phyloP scores from a whole-genome alignment of 1,284 basidiomycete species.

The Blastosporella zonata region DNA sequence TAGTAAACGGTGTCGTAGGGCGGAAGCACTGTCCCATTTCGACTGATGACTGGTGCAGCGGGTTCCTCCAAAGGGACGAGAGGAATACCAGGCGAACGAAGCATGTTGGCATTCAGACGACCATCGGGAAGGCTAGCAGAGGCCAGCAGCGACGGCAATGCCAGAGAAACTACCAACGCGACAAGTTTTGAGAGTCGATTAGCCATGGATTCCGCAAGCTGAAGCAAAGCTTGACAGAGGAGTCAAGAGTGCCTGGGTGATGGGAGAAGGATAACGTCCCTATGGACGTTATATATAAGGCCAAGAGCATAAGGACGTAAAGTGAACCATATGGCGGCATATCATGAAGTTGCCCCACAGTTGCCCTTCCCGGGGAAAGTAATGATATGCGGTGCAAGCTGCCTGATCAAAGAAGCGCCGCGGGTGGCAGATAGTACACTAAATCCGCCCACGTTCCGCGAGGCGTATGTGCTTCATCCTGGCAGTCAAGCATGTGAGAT shows the following conservation, averaged over 20 bases:
- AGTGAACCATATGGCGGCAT: conserved; percentile 10
- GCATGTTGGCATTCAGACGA: conserved; percentile 37
- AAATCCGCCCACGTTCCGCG: conserved; percentile 7
- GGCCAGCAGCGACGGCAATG: conserved; percentile 19
- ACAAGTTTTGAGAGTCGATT: conserved; percentile 14
- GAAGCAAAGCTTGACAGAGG: neutral
- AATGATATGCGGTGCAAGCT: conserved; percentile 4
- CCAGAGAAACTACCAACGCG: conserved; percentile 20
- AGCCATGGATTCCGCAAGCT: neutral
- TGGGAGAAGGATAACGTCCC: neutral
- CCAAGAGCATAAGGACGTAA: conserved; percentile 5
- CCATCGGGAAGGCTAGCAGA: conserved; percentile 34
- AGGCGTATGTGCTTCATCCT: too few relatives aligned
- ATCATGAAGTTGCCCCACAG: neutral
- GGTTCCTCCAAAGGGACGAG: conserved; percentile 23
- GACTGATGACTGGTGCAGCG: conserved; percentile 36
- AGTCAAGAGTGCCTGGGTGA: neutral
- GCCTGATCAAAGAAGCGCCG: conserved; percentile 14
- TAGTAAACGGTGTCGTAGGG: conserved; percentile 52
- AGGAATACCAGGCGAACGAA: conserved; percentile 36
- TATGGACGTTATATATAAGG: conserved; percentile 10
- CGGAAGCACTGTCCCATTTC: conserved; percentile 42
- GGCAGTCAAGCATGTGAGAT: too few relatives aligned
- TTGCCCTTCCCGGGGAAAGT: neutral
- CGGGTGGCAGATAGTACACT: neutral